phyloP scores from a whole-genome alignment of 306 rosid genomes.

The Oxytropis ochrocephala region DNA sequence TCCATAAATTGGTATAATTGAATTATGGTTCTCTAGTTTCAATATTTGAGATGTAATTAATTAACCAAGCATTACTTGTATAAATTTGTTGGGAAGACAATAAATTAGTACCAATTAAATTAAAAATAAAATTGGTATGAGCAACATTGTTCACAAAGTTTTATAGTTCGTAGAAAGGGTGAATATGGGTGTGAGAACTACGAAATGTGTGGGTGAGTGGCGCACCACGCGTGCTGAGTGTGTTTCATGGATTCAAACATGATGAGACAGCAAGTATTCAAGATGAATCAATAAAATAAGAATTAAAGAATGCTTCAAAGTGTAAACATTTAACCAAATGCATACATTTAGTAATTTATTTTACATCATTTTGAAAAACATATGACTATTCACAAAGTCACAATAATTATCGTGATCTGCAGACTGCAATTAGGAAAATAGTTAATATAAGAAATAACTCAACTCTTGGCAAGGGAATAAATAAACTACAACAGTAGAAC shows the following conservation, averaged over 20 bases:
- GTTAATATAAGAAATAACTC: not conserved
- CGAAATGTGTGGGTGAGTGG: not conserved
- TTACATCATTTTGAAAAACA: not conserved
- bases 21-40: no score
- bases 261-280: not conserved
- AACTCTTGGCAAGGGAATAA: not conserved
- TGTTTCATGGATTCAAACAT: not conserved
- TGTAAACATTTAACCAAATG: not conserved
- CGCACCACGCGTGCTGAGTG: no score
- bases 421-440: not conserved
- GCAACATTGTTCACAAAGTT: no score
- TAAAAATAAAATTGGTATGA: no score
- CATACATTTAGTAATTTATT: not conserved
- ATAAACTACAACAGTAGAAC: not conserved
- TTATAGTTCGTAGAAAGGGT: not conserved
- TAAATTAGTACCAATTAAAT: no score
- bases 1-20: no score
- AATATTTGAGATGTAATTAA: no score
- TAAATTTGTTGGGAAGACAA: no score
- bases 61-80: no score
- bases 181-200: not conserved
- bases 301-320: not conserved
- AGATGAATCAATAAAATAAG: not conserved
- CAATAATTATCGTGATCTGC: not conserved
- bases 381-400: not conserved